A percentile compares a stretch with the other conserved stretches of the same genome.
phyloP scores from a whole-genome alignment of 495 filamentous ascomycete species.

The Alectoria sarmentosa region DNA sequence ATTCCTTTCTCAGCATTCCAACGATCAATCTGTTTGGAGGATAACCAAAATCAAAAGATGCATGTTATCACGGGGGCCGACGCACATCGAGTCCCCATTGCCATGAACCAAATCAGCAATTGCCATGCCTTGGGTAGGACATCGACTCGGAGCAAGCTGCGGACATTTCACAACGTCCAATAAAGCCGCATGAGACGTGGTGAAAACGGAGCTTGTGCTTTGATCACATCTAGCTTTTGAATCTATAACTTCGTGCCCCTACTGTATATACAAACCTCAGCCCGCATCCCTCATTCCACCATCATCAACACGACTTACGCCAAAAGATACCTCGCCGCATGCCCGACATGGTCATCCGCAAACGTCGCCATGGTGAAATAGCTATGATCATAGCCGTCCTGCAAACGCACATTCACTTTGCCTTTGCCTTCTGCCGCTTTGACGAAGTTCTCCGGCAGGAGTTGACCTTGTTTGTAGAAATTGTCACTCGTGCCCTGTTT shows the following conservation, averaged over 20 bases:
- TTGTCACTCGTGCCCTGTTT: slow-evolving; percentile 77
- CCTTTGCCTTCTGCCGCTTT: slow-evolving; percentile 68
- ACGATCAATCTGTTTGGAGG: not conserved
- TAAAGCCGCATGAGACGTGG: not conserved
- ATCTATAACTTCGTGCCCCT: not conserved
- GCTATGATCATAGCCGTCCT: slow-evolving; percentile 91
- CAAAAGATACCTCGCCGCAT: slow-evolving; percentile 77
- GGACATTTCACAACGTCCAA: not conserved
- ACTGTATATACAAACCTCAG: not conserved
- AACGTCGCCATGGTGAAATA: slow-evolving; percentile 93
- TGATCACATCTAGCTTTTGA: not conserved
- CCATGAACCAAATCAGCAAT: not conserved
- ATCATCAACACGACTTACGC: slow-evolving; percentile 8
- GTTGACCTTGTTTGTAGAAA: slow-evolving; percentile 89
- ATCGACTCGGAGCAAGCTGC: not conserved
- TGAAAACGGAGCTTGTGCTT: not conserved
- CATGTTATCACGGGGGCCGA: not conserved
- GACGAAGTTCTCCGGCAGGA: slow-evolving; percentile 89
- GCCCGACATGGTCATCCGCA: slow-evolving; percentile 80
- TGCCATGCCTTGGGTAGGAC: not conserved
- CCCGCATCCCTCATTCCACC: not conserved
- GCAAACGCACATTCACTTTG: slow-evolving; percentile 69
- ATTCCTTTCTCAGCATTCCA: not conserved
- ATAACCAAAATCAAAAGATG: not conserved
- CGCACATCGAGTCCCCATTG: not conserved